Evolutionary conservation across 306 rosid genomes (phyloP).

Genomic region (Pterocarpus santalinus): DNA sequence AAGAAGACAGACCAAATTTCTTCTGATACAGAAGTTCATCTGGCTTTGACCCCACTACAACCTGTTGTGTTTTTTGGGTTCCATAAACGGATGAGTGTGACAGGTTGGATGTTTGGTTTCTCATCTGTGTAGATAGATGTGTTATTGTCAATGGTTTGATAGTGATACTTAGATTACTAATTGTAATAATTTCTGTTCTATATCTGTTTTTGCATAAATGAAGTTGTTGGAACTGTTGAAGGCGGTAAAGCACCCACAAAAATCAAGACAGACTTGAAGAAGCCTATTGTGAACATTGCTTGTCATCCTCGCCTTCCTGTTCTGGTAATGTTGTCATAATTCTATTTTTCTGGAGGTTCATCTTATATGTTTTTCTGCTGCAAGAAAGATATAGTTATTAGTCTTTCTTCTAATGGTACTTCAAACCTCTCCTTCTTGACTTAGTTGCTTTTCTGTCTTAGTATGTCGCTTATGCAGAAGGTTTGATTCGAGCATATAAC

Average conservation of each 20-base stretch:
- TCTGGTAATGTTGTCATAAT: slow-evolving; percentile 60
- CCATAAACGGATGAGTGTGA: slow-evolving; percentile 93
- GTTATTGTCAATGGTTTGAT: slow-evolving; percentile 29
- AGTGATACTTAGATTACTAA: not conserved
- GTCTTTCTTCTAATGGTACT: slow-evolving; percentile 36
- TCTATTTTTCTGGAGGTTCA: slow-evolving; percentile 38
- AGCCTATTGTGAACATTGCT: slow-evolving; percentile 94
- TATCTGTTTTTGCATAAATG: slow-evolving; percentile 52
- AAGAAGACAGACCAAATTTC: slow-evolving; percentile 84
- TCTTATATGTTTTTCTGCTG: slow-evolving; percentile 27
- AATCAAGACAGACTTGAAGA: slow-evolving; percentile 96
- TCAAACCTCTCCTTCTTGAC: slow-evolving; percentile 34
- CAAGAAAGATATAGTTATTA: slow-evolving; percentile 20
- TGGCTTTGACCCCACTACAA: slow-evolving; percentile 93
- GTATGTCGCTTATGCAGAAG: slow-evolving; percentile 98
- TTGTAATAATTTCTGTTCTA: slow-evolving; percentile 32
- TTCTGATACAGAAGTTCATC: slow-evolving; percentile 90
- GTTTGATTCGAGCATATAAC: slow-evolving; percentile 95
- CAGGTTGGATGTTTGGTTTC: slow-evolving; percentile 65
- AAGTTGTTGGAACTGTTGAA: slow-evolving; percentile 99
- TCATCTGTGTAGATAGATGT: slow-evolving; percentile 23
- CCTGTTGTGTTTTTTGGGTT: slow-evolving; percentile 93
- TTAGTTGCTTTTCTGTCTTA: slow-evolving; percentile 51
- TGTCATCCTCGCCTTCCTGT: slow-evolving; percentile 99
- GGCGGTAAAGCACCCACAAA: slow-evolving; percentile 97